phyloP scores from a whole-genome alignment of 345 rosid species.

The Lepidium aucheri region DNA sequence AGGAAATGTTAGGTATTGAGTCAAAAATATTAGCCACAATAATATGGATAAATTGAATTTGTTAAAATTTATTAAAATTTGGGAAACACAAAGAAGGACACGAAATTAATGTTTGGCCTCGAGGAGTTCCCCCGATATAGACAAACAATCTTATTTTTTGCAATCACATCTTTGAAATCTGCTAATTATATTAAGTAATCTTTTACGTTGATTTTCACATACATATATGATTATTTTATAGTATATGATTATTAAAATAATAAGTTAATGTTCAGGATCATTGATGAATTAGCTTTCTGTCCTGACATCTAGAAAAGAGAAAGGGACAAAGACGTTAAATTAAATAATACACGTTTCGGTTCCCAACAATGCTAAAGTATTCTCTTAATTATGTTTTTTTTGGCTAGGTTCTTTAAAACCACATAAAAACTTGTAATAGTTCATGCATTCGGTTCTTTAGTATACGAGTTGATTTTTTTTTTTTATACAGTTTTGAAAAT shows the following conservation, averaged over 20 bases:
- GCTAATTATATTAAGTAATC: background rate
- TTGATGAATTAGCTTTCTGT: background rate
- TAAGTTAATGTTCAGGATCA: background rate
- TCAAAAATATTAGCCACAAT: too few relatives aligned
- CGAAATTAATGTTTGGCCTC: slow-evolving; percentile 27
- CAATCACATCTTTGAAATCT: slow-evolving; percentile 6
- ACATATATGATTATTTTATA: background rate
- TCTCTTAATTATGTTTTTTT: too few relatives aligned
- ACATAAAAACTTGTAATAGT: too few relatives aligned
- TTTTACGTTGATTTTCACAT: background rate
- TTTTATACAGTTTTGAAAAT: too few relatives aligned
- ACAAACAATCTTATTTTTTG: slow-evolving; percentile 15
- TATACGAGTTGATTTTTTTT: too few relatives aligned
- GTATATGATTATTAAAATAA: background rate
- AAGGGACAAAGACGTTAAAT: background rate
- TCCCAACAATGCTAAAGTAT: background rate
- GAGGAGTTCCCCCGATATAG: slow-evolving; percentile 17
- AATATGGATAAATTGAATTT: too few relatives aligned
- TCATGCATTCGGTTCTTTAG: too few relatives aligned
- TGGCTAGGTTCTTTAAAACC: too few relatives aligned
- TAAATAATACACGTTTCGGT: background rate
- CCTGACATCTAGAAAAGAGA: slow-evolving; percentile 5
- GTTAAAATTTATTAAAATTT: background rate
- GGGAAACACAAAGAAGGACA: slow-evolving; percentile 23
- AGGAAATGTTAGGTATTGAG: too few relatives aligned